Evolutionary conservation across 805 yeast species (phyloP), one percentile per base, ranked within the genome.

Genomic region (Kodamaea lidongshanica): DNA sequence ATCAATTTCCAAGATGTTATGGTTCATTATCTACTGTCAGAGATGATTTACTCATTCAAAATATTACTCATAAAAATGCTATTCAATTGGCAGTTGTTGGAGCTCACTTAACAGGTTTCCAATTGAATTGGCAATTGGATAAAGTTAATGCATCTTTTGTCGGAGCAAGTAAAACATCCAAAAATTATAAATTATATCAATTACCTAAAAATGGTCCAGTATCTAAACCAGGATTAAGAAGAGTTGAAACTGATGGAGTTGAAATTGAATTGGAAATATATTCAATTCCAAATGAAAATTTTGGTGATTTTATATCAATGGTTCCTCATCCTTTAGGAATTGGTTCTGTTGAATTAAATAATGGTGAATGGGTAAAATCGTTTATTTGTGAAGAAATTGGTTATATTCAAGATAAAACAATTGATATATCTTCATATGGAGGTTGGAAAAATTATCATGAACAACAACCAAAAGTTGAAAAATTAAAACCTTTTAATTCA

Each of bases 291-390:
- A 54, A 53, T 17, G 87, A 75, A 41, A 62, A 58, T 9, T 86
- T 89, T 58, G 97, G 96, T 41, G 70, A 68, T 13, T 92, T 89
- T 48, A 79, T 92, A 16, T 51, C 80, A 4, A 77, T 82, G 82
- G 95, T 89, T 19, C 96, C 97, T 9, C 82, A 82, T 43, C 98
- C 98, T 13, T 67, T 89, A 39, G 98, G 96, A 25, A 88, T 89
- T 47, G 98, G 98, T 7, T 77, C 92, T 13, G 89, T 86, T 30
- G 94, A 88, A 57, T 71, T 87, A 23, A 77, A 67, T 30, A 62
- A 72, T 36, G 96, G 96, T 20, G 74, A 77, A 41, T 76, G 83
- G 78, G 87, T 88, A 36, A 87, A 88, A 54, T 88, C 96, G 0
- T 89, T 89, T 50, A 85, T 92, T 40, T 92, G 97, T 60, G 98